Conservation (phyloP, 768 basidiomycete genomes). For the Russula virescens region DNA sequence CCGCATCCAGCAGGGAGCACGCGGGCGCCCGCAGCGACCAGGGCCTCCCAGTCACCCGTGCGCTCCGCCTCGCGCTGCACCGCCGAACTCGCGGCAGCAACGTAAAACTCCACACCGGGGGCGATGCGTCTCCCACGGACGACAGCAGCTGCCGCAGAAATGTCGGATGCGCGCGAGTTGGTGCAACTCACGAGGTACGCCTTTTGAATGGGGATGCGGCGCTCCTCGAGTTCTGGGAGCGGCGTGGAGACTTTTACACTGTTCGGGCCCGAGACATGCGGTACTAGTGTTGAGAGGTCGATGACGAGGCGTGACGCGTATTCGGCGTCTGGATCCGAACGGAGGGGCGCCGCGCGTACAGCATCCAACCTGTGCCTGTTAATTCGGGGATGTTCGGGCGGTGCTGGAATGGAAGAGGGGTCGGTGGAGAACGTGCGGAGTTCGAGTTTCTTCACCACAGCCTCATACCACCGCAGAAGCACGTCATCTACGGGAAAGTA, state of each 20-base stretch:
- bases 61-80: conserved; percentile 89
- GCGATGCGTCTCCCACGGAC: conserved; percentile 77
- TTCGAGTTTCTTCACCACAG: conserved; percentile 64
- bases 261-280: conserved; percentile 96
- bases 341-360: conserved; percentile 47
- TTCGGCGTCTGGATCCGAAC: conserved; percentile 69
- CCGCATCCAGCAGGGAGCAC: conserved; percentile 94
- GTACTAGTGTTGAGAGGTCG: conserved; percentile 89
- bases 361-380: conserved; percentile 65
- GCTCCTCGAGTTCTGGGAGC: conserved; percentile 71
- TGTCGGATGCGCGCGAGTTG: conserved; percentile 93
- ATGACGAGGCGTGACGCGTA: conserved; percentile 88
- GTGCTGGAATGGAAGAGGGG: conserved; percentile 50
- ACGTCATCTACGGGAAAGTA: conserved; percentile 89
- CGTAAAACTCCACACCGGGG: conserved; percentile 91
- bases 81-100: conserved; percentile 88
- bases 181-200: conserved; percentile 99
- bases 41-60: conserved; percentile 80
- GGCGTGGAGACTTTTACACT: conserved; percentile 96
- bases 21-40: conserved; percentile 86
- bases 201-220: conserved; percentile 82
- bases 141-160: conserved; percentile 88
- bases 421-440: conserved; percentile 62
- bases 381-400: conserved; percentile 80
- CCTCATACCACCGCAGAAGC: conserved; percentile 82